Evolutionary conservation across 306 rosid species (phyloP), one percentile per base, ranked within the genome.

Genomic region (Pachyrhizus erosus): DNA sequence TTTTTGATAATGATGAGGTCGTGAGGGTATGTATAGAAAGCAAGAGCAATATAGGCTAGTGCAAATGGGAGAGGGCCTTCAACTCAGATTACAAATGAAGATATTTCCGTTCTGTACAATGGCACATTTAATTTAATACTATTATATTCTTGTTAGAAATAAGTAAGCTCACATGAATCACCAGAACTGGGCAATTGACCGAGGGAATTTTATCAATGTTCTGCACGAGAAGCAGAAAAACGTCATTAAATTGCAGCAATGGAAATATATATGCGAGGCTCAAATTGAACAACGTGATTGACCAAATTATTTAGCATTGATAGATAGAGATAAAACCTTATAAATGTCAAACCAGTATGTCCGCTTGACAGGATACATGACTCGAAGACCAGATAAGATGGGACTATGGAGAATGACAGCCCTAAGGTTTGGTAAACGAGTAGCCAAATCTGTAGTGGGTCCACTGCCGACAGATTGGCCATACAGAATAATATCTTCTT

Each of bases 391-490:
- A 57, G 99, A 96, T 89, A 92, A 70, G 84, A 96, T 96, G 6
- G 97, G 96, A 81, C 99, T 96, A 57, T 96, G 99, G 79, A 96
- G 99, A 96, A 96, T 91, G 55, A 92, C 91, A 57, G 99, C 97
- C 86, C 99, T 87, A 80, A 96, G 94, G 81, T 86, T 87, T 3
- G 92, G 93, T 14, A 93, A 87, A 67, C 90, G 87, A 31, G 90
- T 51, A n/a, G 99, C 99, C 86, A 93, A 80, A 89, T 96, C 99
- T 18, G 93, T 80, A 13, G 99, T 92, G 2, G 99, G 99, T 66
- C 99, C 99, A 70, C 98, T 93, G 29, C 99, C 99, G 82, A 96
- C 97, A 65, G 99, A 96, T 71, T 96, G 98, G 80, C 99, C 98
- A 54, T 96, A 96, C 75, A 96, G 87, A 80, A 96, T 92, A 75